Percentiles rank a stretch among this genome's conserved stretches.
Evolutionary conservation across 495 filamentous ascomycete genomes (phyloP).

Genomic region (Hyphodiscus hymeniophilus): DNA sequence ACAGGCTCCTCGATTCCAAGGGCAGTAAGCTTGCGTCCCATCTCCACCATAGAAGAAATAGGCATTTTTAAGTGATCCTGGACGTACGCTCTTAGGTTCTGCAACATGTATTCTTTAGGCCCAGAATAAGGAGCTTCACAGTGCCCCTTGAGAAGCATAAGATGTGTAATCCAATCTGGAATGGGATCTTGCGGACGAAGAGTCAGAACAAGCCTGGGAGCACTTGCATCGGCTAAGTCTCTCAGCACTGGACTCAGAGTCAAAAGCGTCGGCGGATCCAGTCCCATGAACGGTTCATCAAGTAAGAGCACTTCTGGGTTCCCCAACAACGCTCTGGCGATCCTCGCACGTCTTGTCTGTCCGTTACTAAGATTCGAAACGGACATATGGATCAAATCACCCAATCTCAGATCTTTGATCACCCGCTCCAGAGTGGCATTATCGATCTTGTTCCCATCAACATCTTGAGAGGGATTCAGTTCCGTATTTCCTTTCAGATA

Average conservation of each 20-base stretch:
- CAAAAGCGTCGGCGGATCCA: slow-evolving; percentile 72
- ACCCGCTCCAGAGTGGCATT: slow-evolving; percentile 46
- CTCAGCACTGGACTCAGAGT: slow-evolving; percentile 62
- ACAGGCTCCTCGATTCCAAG: slow-evolving; percentile 32
- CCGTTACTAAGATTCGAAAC: slow-evolving; percentile 88
- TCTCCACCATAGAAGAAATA: slow-evolving; percentile 40
- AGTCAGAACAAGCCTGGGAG: slow-evolving; percentile 66
- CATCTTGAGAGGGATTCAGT: slow-evolving; percentile 56
- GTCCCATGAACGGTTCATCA: slow-evolving; percentile 95
- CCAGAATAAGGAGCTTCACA: slow-evolving; percentile 51
- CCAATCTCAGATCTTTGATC: slow-evolving; percentile 55
- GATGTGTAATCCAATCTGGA: slow-evolving; percentile 83
- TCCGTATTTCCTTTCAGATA: slow-evolving; percentile 72
- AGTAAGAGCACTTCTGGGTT: slow-evolving; percentile 75
- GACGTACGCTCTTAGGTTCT: slow-evolving; percentile 36
- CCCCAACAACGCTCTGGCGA: slow-evolving; percentile 74
- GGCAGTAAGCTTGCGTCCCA: slow-evolving; percentile 38
- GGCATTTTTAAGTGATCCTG: slow-evolving; percentile 30
- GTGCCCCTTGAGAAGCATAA: slow-evolving; percentile 57
- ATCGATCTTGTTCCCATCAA: slow-evolving; percentile 33
- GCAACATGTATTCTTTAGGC: slow-evolving; percentile 42
- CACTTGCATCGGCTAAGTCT: slow-evolving; percentile 50
- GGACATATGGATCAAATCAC: slow-evolving; percentile 61
- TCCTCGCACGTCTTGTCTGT: slow-evolving; percentile 76
- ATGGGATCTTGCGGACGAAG: slow-evolving; percentile 77